Percentiles rank a stretch among this genome's conserved stretches.
Evolutionary conservation across 148 eudicot genomes (phyloP).

Genomic region (Vaccinium vitisidaea): DNA sequence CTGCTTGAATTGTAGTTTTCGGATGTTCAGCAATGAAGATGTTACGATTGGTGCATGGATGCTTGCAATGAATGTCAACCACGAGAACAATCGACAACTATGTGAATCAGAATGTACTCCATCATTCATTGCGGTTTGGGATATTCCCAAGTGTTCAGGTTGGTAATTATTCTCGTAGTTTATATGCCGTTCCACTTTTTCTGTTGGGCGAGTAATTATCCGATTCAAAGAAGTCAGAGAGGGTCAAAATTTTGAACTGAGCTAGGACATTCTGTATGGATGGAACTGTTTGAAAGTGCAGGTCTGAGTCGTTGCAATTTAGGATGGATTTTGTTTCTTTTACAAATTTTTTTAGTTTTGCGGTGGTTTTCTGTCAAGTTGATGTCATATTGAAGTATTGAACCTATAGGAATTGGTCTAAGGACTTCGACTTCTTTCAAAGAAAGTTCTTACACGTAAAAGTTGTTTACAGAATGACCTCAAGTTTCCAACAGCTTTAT

Average conservation of each 20-base stretch:
- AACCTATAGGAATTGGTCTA: not conserved
- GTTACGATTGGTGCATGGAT: conserved; percentile 96
- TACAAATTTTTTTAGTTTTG: not conserved
- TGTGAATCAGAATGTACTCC: conserved; percentile 72
- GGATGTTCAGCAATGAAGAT: conserved; percentile 98
- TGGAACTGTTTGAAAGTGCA: no score
- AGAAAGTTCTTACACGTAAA: not conserved
- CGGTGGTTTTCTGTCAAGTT: not conserved
- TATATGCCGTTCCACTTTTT: no score
- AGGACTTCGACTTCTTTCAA: not conserved
- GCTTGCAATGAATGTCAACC: conserved; percentile 98
- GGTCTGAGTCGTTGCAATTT: not conserved
- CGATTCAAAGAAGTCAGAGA: not conserved
- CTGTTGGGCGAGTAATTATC: not conserved
- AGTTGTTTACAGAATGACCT: not conserved
- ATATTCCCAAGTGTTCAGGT: conserved; percentile 97
- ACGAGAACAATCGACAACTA: conserved; percentile 64
- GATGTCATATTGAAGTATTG: not conserved
- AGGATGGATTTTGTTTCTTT: not conserved
- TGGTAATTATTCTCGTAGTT: conserved; percentile 17
- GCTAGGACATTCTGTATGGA: not conserved
- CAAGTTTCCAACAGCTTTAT: not conserved
- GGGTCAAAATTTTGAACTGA: not conserved
- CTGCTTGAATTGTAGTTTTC: conserved; percentile 53
- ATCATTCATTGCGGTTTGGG: conserved; percentile 93